These are phyloP conservation scores for Ascocoryne sarcoides DNA, from an alignment of 2,329 filamentous ascomycete species.

Conservation along the genomic window DNA sequence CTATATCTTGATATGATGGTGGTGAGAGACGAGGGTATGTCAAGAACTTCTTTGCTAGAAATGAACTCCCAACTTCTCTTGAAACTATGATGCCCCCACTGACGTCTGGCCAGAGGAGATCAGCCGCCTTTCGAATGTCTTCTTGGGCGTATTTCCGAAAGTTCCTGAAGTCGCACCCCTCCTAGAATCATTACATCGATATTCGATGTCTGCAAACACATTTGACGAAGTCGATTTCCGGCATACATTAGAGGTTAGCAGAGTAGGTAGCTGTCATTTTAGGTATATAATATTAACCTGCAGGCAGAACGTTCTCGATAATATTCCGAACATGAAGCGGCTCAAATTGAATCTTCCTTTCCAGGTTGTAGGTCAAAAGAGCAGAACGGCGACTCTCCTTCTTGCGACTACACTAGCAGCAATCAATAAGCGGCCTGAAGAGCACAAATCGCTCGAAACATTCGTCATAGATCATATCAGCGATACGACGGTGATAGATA, in stretches of 20 bases:
- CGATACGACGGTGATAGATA: conserved; percentile 38
- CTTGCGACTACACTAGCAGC: conserved; percentile 44
- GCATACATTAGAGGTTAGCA: conserved; percentile 29
- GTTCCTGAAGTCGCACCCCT: conserved; percentile 38
- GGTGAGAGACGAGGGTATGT: conserved; percentile 41
- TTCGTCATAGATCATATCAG: conserved; percentile 43
- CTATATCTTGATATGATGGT: conserved; percentile 45
- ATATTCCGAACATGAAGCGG: conserved; percentile 36
- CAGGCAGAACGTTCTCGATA: conserved; percentile 31
- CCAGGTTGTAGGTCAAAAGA: conserved; percentile 38
- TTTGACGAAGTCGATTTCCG: conserved; percentile 43
- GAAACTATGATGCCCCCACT: too few species aligned
- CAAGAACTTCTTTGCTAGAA: too few species aligned
- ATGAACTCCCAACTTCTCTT: too few species aligned
- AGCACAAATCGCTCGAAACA: conserved; percentile 35
- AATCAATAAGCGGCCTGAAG: conserved; percentile 37
- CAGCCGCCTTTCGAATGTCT: conserved; percentile 38
- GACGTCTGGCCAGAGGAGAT: conserved; percentile 39
- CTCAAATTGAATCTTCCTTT: conserved; percentile 44
- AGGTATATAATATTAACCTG: conserved; percentile 1
- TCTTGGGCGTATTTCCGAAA: conserved; percentile 31
- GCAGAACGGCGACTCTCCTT: conserved; percentile 41
- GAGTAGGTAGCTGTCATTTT: neutral
- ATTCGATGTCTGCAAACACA: conserved; percentile 40
- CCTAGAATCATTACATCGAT: conserved; percentile 36